A percentile compares a stretch with the other conserved stretches of the same genome.
phyloP scores from a whole-genome alignment of 306 rosid genomes.

The Neltuma alba region DNA sequence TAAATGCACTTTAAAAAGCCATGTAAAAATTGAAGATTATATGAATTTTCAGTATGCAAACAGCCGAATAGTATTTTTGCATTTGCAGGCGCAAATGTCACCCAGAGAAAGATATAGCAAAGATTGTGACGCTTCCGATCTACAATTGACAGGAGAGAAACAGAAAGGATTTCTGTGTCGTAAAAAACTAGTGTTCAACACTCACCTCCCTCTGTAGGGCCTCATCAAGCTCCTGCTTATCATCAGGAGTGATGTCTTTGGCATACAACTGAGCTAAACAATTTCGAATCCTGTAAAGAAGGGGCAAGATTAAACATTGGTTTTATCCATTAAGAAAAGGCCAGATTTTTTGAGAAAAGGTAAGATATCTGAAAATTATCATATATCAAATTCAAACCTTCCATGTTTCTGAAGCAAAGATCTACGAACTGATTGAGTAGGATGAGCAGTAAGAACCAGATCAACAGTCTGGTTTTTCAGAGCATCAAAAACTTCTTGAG shows the following conservation, averaged over 20 bases:
- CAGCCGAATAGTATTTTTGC: constrained; percentile 4
- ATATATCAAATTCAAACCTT: constrained; percentile 57
- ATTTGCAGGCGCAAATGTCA: constrained; percentile 3
- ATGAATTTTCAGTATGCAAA: constrained; percentile 17
- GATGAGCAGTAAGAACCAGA: constrained; percentile 97
- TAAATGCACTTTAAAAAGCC: background rate
- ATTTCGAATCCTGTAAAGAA: constrained; percentile 70
- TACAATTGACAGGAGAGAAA: background rate
- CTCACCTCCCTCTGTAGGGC: constrained; percentile 93
- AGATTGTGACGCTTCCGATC: background rate
- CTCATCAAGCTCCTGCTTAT: constrained; percentile 97
- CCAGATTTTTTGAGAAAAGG: background rate
- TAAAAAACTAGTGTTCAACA: constrained; percentile 19
- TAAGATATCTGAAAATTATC: constrained; percentile 7
- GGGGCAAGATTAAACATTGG: background rate
- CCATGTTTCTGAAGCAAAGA: constrained; percentile 98
- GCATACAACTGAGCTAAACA: constrained; percentile 81
- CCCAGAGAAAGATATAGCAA: background rate
- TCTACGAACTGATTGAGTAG: constrained; percentile 94
- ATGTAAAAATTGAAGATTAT: background rate
- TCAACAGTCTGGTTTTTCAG: constrained; percentile 95
- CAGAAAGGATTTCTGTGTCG: background rate
- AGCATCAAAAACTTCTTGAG: constrained; percentile 96
- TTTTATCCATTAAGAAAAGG: background rate
- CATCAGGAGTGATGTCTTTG: constrained; percentile 97